These are phyloP conservation scores for Syzygium syzygioides DNA, from an alignment of 441 rosid genomes.

Conservation along the genomic window DNA sequence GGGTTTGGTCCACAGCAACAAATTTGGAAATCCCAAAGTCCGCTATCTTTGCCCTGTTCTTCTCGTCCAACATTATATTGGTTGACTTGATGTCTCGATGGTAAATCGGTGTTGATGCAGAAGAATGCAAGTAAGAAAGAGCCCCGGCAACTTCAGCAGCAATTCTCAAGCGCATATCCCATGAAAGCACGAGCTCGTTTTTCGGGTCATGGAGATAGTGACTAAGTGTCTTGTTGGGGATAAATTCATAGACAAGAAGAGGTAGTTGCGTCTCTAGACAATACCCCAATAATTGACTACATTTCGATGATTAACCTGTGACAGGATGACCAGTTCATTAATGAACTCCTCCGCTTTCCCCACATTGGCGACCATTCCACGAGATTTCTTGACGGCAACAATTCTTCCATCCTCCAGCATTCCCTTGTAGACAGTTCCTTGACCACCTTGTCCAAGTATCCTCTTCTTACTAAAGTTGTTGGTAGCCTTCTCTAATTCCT, in stretches of 20 bases:
- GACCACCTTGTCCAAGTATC: no score
- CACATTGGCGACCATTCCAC: no score
- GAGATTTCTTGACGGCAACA: neutral
- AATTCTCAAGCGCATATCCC: neutral
- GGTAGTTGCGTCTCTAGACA: no score
- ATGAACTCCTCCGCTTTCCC: no score
- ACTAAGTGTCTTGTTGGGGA: no score
- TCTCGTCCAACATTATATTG: neutral
- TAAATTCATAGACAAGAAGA: no score
- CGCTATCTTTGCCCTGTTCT: neutral
- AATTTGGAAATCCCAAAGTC: neutral
- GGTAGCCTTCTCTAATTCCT: neutral
- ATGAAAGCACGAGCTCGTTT: neutral
- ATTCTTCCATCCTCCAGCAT: neutral
- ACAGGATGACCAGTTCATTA: no score
- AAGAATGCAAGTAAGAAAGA: neutral
- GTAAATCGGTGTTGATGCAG: neutral
- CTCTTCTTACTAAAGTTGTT: no score
- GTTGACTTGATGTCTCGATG: neutral
- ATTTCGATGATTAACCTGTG: no score
- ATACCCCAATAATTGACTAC: no score
- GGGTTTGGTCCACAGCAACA: neutral
- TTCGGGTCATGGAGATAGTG: neutral
- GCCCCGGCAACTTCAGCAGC: neutral
- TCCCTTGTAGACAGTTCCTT: neutral